Evolutionary conservation across 148 eudicot genomes (phyloP).

Genomic region (Beta vulgaris): DNA sequence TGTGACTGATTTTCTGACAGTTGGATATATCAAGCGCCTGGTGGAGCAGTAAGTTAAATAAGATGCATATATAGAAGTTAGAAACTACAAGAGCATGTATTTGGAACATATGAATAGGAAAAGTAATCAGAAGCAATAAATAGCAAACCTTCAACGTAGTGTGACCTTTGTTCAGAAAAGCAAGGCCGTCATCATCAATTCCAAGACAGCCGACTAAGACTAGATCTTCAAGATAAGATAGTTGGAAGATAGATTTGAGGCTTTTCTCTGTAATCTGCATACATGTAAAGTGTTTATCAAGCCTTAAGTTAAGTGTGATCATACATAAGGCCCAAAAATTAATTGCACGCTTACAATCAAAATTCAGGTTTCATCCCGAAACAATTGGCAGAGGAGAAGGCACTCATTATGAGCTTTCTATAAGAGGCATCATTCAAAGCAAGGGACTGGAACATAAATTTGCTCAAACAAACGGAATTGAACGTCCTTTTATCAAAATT

Average conservation of each 20-base stretch:
- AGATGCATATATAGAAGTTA: conserved; percentile 1
- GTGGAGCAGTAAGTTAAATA: background rate
- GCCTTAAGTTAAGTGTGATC: background rate
- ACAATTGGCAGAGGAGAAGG: background rate
- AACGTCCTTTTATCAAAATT: too few species aligned
- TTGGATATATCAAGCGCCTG: conserved; percentile 74
- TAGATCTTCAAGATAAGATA: conserved; percentile 58
- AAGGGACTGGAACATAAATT: too few species aligned
- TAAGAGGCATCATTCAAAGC: too few species aligned
- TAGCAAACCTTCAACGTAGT: conserved; percentile 49
- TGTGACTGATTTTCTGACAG: conserved; percentile 61
- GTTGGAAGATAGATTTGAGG: conserved; percentile 48
- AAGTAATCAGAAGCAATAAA: background rate
- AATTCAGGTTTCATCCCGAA: background rate
- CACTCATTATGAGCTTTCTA: too few species aligned
- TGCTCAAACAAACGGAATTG: too few species aligned
- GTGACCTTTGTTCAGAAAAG: conserved; percentile 50
- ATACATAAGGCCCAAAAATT: background rate
- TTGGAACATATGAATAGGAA: background rate
- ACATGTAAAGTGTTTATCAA: background rate
- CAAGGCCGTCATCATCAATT: conserved; percentile 65
- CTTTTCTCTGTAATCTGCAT: conserved; percentile 67
- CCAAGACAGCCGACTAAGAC: conserved; percentile 74
- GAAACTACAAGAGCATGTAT: background rate
- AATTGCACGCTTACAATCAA: background rate